Conservation (phyloP, 2,329 filamentous ascomycete genomes). For the Cladosporium cucumerinum region DNA sequence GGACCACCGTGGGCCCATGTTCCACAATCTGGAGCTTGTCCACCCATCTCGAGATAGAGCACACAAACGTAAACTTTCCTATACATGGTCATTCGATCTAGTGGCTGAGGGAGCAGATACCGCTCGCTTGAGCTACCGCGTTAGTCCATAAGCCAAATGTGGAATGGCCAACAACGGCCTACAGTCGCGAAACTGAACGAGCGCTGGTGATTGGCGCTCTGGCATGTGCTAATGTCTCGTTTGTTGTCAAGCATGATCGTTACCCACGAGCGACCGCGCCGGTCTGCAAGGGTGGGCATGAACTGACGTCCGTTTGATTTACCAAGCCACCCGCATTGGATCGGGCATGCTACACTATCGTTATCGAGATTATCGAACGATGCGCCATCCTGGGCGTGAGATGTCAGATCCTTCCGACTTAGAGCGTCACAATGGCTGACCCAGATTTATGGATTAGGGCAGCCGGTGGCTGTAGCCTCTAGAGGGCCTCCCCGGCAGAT, state of each 20-base stretch:
- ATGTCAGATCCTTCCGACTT: conserved; percentile 13
- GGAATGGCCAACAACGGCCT: conserved; percentile 3
- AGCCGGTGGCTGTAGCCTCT: conserved; percentile 7
- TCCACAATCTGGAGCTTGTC: conserved; percentile 10
- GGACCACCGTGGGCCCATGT: conserved; percentile 9
- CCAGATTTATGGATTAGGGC: conserved; percentile 15
- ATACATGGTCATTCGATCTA: conserved; percentile 11
- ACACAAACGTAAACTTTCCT: conserved; percentile 9
- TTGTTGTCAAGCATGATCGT: not conserved
- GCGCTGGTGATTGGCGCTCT: conserved; percentile 6
- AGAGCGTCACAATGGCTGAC: conserved; percentile 11
- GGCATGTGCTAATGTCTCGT: conserved; percentile 7
- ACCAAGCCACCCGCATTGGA: conserved; percentile 3
- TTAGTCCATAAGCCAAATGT: conserved; percentile 14
- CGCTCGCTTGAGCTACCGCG: conserved; percentile 13
- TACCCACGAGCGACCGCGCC: not conserved
- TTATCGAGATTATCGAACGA: conserved; percentile 8
- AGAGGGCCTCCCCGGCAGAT: conserved; percentile 4
- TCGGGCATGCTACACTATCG: not conserved
- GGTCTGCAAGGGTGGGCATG: conserved; percentile 4
- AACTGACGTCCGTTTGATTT: not conserved
- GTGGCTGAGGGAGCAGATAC: conserved; percentile 10
- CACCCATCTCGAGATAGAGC: conserved; percentile 11
- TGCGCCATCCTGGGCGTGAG: not conserved
- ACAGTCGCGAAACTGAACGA: conserved; percentile 3